Evolutionary conservation across 1,284 basidiomycete species (phyloP).

Genomic region (Malassezia brasiliensis): DNA sequence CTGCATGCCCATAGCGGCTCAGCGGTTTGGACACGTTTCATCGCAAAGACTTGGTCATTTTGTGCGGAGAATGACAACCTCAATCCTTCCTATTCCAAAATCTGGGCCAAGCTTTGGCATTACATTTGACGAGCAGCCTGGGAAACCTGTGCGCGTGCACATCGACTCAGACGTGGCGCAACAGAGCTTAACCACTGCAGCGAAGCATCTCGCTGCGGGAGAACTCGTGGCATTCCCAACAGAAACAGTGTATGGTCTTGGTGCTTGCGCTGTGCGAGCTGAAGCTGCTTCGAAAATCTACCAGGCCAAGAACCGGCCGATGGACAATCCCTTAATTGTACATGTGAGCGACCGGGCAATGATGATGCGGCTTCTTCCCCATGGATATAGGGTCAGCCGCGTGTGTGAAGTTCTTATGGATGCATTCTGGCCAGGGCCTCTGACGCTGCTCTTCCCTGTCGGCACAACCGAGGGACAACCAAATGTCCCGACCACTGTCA

Average conservation of each 20-base stretch:
- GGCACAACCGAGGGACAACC: constrained; percentile 12
- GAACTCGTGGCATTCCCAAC: constrained; percentile 77
- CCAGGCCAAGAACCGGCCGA: constrained; percentile 77
- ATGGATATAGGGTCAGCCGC: constrained; percentile 15
- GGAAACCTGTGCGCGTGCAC: not conserved
- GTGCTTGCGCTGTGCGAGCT: constrained; percentile 63
- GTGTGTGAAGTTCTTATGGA: constrained; percentile 53
- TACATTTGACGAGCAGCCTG: constrained; percentile 1
- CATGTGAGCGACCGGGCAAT: constrained; percentile 80
- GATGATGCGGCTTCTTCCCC: constrained; percentile 56
- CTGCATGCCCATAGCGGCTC: not conserved
- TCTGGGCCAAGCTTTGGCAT: constrained; percentile 2
- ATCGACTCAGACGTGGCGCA: constrained; percentile 23
- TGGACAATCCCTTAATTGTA: constrained; percentile 95
- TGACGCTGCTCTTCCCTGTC: constrained; percentile 79
- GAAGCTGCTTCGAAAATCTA: constrained; percentile 66
- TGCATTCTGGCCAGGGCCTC: constrained; percentile 86
- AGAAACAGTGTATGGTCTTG: constrained; percentile 96
- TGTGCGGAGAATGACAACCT: not conserved
- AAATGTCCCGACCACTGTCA: constrained; percentile 48
- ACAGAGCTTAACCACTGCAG: constrained; percentile 32
- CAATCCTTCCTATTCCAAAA: not conserved
- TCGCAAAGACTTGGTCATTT: too few species aligned
- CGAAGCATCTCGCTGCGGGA: constrained; percentile 28
- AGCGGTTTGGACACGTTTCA: not conserved